Base-by-base conservation (phyloP, 2,329 filamentous ascomycete genomes). In the Arthrobotrys entomopaga region DNA sequence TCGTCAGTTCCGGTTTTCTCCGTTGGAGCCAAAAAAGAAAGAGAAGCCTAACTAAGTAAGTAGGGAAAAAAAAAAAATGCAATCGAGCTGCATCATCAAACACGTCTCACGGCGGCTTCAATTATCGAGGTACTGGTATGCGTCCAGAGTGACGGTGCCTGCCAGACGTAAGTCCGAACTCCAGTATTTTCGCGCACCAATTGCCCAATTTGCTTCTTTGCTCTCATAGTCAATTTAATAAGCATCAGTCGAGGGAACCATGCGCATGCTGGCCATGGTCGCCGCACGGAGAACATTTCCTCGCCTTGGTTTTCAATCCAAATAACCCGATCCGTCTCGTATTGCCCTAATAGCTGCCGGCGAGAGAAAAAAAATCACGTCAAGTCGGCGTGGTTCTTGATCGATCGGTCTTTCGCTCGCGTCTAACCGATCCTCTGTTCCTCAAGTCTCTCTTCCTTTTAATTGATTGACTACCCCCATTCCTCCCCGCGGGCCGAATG, bases 341-440 rank as follows among this genome's bases (percentile, higher is more conserved):
- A 34, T 34, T 34, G 29, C n/a, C n/a, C n/a, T n/a, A 42, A 15
- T 10, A 15, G 42, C 8, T 11, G 43, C 43, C 5, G n/a, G 7
- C 7, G 20, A 16, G 20, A 11, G 59, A 72, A 38, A 56, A 59
- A 65, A 65, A 60, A 42, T 73, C 67, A 73, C 67, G 67, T 53
- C 67, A 73, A 65, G 60, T 73, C 67, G 67, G 67, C 67, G 67
- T 73, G 67, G 57, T 72, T 54, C 53, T 58, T 42, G 29, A 34
- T 34, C 29, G 1, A 34, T 34, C 29, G 52, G 65, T 34, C 29
- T 5, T 34, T 34, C 29, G 29, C 22, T 65, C 67, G 70, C 70
- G 70, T 48, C 56, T 54, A 63, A 57, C 70, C 70, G 70, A 66
- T 52, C 5, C 46, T 20, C 7, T 10, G 3, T 11, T 2, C 46